A percentile compares a stretch with the other conserved stretches of the same genome.
Conservation (phyloP, 768 basidiomycete genomes). For the Amylocystis lapponica region DNA sequence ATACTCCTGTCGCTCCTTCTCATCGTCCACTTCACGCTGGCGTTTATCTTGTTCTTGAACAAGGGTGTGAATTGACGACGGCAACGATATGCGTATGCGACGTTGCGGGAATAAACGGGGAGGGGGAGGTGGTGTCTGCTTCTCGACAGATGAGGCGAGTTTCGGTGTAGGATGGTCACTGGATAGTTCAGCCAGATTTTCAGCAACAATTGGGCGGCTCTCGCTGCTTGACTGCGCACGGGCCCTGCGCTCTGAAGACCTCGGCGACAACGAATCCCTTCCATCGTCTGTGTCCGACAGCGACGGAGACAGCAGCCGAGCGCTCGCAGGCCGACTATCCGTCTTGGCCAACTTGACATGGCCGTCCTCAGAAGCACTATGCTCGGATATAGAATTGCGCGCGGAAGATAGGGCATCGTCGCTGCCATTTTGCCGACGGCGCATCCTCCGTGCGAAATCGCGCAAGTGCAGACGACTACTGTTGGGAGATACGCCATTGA, state of each 20-base stretch:
- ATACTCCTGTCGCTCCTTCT: slow-evolving; percentile 48
- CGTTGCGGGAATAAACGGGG: slow-evolving; percentile 6
- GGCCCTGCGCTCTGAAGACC: too few species aligned
- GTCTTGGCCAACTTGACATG: slow-evolving; percentile 7
- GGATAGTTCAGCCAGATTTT: too few species aligned
- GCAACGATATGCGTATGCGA: slow-evolving; percentile 30
- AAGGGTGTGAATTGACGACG: slow-evolving; percentile 17
- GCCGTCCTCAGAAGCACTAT: slow-evolving; percentile 17
- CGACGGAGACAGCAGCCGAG: slow-evolving; percentile 8
- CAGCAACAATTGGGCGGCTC: too few species aligned
- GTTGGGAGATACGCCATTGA: slow-evolving; percentile 37
- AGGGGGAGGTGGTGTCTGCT: neutral
- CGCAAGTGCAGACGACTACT: slow-evolving; percentile 38
- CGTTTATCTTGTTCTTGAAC: slow-evolving; percentile 28
- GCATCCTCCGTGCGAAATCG: slow-evolving; percentile 31
- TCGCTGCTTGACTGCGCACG: too few species aligned
- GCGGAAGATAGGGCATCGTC: slow-evolving; percentile 45
- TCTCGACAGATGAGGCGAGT: neutral
- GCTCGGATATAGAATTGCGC: slow-evolving; percentile 40
- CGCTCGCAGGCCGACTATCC: slow-evolving; percentile 10
- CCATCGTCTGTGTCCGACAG: slow-evolving; percentile 1
- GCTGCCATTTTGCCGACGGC: slow-evolving; percentile 32
- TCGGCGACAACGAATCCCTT: too few species aligned
- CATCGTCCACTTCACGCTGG: slow-evolving; percentile 40
- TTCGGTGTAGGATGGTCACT: neutral